phyloP scores from a whole-genome alignment of 2,329 filamentous ascomycete genomes.

The Stachybotrys elegans region DNA sequence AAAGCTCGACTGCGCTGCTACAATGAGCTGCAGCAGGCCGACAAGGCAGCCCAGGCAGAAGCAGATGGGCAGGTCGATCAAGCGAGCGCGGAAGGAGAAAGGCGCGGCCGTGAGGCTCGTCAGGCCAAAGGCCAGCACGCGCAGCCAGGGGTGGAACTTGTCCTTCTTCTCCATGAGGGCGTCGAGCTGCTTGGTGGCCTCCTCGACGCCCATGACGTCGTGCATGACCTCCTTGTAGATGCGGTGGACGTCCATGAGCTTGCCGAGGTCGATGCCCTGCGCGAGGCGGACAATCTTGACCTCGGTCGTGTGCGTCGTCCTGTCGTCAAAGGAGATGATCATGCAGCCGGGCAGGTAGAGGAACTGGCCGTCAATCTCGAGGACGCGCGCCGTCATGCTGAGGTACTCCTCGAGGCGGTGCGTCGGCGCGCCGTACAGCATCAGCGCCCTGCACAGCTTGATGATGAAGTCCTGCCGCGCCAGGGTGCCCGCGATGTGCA shows the following conservation, averaged over 20 bases:
- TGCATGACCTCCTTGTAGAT: constrained; percentile 63
- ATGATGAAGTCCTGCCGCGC: constrained; percentile 77
- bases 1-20: constrained; percentile 64
- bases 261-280: constrained; percentile 57
- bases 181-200: constrained; percentile 49
- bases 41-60: constrained; percentile 68
- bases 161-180: constrained; percentile 48
- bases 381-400: constrained; percentile 74
- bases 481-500: constrained; percentile 61
- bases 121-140: constrained; percentile 64
- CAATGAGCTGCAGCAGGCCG: constrained; percentile 63
- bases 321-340: constrained; percentile 84
- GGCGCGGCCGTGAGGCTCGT: constrained; percentile 68
- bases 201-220: constrained; percentile 52
- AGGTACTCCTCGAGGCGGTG: constrained; percentile 89
- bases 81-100: constrained; percentile 67
- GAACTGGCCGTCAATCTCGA: constrained; percentile 84
- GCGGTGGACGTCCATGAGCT: constrained; percentile 55
- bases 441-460: constrained; percentile 76
- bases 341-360: constrained; percentile 87
- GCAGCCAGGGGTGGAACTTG: constrained; percentile 46
- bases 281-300: constrained; percentile 57
- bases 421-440: constrained; percentile 84
- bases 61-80: constrained; percentile 67
- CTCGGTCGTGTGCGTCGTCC: constrained; percentile 58